Evolutionary conservation across 805 yeast species (phyloP).

Genomic region (Candida ipomoeae): DNA sequence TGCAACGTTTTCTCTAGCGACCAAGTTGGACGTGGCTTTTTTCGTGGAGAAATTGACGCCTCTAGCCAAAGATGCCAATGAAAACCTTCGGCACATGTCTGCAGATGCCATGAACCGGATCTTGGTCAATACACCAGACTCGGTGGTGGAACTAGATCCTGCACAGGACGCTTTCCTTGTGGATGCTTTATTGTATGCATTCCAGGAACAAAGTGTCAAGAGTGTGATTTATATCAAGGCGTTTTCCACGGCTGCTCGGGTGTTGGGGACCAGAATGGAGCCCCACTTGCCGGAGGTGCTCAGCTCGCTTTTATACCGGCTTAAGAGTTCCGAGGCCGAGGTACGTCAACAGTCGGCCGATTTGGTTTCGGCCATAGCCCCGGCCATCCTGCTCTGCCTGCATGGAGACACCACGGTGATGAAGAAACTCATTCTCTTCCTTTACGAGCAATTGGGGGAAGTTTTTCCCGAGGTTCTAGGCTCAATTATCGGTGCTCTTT

Average conservation of each 20-base stretch:
- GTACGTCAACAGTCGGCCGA: constrained; percentile 85
- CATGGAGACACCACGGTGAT: constrained; percentile 53
- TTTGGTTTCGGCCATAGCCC: constrained; percentile 60
- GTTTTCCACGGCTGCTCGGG: constrained; percentile 57
- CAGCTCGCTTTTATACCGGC: constrained; percentile 64
- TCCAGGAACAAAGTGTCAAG: constrained; percentile 70
- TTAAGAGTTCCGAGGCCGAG: constrained; percentile 66
- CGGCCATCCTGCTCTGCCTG: constrained; percentile 60
- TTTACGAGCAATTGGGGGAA: constrained; percentile 91
- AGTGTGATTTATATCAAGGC: constrained; percentile 54
- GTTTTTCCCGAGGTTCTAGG: constrained; percentile 92
- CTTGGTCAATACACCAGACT: constrained; percentile 33
- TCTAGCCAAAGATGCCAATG: constrained; percentile 76
- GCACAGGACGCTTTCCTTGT: constrained; percentile 62
- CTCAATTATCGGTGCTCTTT: constrained; percentile 70
- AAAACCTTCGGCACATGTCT: constrained; percentile 73
- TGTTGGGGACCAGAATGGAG: constrained; percentile 59
- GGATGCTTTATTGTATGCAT: constrained; percentile 77
- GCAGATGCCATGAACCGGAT: constrained; percentile 64
- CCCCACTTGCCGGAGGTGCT: constrained; percentile 73
- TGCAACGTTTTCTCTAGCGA: constrained; percentile 64
- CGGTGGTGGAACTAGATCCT: constrained; percentile 52
- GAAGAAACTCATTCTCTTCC: constrained; percentile 63
- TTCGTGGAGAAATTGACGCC: constrained; percentile 54
- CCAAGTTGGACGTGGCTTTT: constrained; percentile 60